Evolutionary conservation across 441 rosid genomes (phyloP).

Genomic region (Metrosideros polymorpha): DNA sequence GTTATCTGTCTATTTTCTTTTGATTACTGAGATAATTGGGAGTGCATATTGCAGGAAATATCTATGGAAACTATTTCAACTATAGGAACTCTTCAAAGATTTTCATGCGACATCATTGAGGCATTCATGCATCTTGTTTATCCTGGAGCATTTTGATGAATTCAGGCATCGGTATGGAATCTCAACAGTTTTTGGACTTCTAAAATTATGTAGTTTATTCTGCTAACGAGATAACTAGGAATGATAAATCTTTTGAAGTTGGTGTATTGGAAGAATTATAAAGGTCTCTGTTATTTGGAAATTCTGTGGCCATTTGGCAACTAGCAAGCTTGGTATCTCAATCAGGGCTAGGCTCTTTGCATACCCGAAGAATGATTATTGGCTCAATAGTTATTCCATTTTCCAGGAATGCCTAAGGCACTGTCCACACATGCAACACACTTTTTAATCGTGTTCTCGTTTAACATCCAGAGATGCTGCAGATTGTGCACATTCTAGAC

Average conservation of each 20-base stretch:
- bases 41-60: slow-evolving; percentile 42
- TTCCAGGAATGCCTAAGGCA: not conserved
- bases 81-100: slow-evolving; percentile 87
- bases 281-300: not conserved
- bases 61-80: slow-evolving; percentile 72
- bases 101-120: slow-evolving; percentile 80
- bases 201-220: too few relatives aligned
- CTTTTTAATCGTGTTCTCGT: not conserved
- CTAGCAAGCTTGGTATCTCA: not conserved
- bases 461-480: not conserved
- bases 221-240: not conserved
- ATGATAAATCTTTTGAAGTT: not conserved
- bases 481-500: not conserved
- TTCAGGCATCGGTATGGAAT: slow-evolving; percentile 61
- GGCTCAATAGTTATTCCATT: not conserved
- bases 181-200: not conserved
- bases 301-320: not conserved
- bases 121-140: slow-evolving; percentile 85
- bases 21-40: not conserved
- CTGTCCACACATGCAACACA: not conserved
- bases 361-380: not conserved
- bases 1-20: not conserved
- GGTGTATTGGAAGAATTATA: not conserved
- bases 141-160: slow-evolving; percentile 77
- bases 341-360: not conserved